Evolutionary conservation across 129 eudicot genomes (phyloP), one percentile per base, ranked within the genome.

Genomic region (Flaveria sonorensis): DNA sequence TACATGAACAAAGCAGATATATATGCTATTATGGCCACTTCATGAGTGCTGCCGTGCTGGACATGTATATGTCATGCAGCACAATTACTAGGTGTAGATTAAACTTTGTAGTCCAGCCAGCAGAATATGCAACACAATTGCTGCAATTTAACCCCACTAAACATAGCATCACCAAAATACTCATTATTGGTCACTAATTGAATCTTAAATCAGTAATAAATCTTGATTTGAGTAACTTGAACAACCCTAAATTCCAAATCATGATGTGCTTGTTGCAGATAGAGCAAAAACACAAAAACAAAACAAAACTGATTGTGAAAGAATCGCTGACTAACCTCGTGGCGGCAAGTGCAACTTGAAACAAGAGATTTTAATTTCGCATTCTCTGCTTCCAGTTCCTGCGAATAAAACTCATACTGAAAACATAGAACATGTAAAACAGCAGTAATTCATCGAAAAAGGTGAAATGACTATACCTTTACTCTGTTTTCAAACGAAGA

Each of bases 321-420:
- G 23, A 81, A 26, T 12, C 47, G 14, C 4, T 7, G 63, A 24
- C 80, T 67, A 57, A 89, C 97, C 97, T 93, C 85, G 66, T 63
- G 86, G 81, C 98, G 86, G 57, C 77, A 62, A 62, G 68, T 32
- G 88, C 97, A 93, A 20, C 56, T 84, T 45, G 96, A 84, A 63
- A 88, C 81, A 71, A 74, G 80, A 20, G 80, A 71, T 7, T 84
- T 83, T 64, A 93, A 71, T 73, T 77, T 79, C 39, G 87, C 92
- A 62, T 93, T 90, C 74, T 87, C 89, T 70, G 83, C 62, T 78
- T 93, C 97, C 19, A 93, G 53, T 63, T 93, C 96, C 98, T 93
- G 87, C 19, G 21, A 64, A 80, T 81, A 30, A 70, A 45, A 43
- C 51, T 43, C 7, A 18, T 55, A 64, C 46, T 26, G 7, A 61